Base-by-base conservation (phyloP, 768 basidiomycete genomes). In the Mycena haematopus region DNA sequence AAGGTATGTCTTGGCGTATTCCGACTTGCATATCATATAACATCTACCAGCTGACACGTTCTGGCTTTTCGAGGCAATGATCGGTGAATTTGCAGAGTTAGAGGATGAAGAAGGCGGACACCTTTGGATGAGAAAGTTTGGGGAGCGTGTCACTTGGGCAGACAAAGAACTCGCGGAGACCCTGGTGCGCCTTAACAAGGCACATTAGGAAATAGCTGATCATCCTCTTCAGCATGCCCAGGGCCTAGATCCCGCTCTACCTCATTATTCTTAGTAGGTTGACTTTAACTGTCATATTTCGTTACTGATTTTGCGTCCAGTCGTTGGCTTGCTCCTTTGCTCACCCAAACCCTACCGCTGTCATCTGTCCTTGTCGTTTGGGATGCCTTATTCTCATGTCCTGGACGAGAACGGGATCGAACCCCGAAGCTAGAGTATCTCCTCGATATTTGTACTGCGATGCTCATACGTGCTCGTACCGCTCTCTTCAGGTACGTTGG, bases 221-320 rank as follows among this genome's bases (percentile, higher is more conserved):
- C 60, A 31, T 33, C 21, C 31, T 40, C 51, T 60, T 21, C 65
- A 93, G 91, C 79, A 82, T 69, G 72, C 74, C 11, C 86, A 85
- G 65, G 88, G 90, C 1, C 77, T 93, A 9, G 87, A 90, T 69
- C 91, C 91, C 22, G 75, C 80, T 27, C 76, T 88, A 27, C 91
- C 91, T 3, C 90, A 93, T 75, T 93, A 91, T 73, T 91, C 91
- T 51, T 89, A 88, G 91, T 92, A 74, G 65, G 91, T 75, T 47
- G 29, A 45, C 40, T 52, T 57, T 8, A 49, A 21, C 11, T 6
- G 11, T 49, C 21, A 44, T 49, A 53, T 38, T 46, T 11, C 17
- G 22, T 13, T 24, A 9, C 54, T 55, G 6, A 31, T 17, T 24
- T 49, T 29, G 52, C 38, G 24, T 52, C 15, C 63, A 92, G 91